Evolutionary conservation across 148 eudicot species (phyloP), one percentile per base, ranked within the genome.

Genomic region (Gaultheria prostrata): DNA sequence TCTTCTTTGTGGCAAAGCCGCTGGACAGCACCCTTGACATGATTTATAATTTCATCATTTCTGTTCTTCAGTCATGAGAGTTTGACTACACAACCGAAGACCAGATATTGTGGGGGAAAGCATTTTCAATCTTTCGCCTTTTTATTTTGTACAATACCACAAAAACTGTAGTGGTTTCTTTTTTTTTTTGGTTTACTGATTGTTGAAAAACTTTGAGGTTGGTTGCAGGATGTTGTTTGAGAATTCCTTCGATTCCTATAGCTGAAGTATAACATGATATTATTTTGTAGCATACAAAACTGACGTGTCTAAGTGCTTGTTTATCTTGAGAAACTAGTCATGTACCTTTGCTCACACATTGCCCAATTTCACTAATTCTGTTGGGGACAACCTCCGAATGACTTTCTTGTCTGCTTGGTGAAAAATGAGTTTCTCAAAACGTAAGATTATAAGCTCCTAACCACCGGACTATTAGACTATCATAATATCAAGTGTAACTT

Each of bases 1-100:
- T 63, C 84, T 91, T 32, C 89, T 89, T 30, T 91, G 93, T 80
- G 93, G 91, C 76, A 91, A 87, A 84, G 93, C 90, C 43, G 63
- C 78, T 21, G 92, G 92, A 56, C 46, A 85, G 48, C 87, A 59
- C 71, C 81, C 86, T 82, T 90, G 81, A 80, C 63, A 46, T 30
- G 59, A 24, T 28, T 12, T 51, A 2, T 76, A 26, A 14, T 30
- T 74, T 28, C 35, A 35, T 49, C 17, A 3, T 45, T 81, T 63
- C n/a, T 75, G 20, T 26, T 75, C 77, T 80, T 20, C 65, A 50
- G 81, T 76, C 84, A 85, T 76, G 76, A 85, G 86, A 46, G 83
- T 51, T 85, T 85, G 86, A 15, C 86, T 76, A 21, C 69, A 30
- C 69, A 30, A 72, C 11, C 33, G 39, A 74, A 79, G 32, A 51